A percentile compares a stretch with the other conserved stretches of the same genome.
These are phyloP conservation scores for Cladophialophora psammophila DNA, from an alignment of 2,329 filamentous ascomycete genomes.

Conservation along the genomic window DNA sequence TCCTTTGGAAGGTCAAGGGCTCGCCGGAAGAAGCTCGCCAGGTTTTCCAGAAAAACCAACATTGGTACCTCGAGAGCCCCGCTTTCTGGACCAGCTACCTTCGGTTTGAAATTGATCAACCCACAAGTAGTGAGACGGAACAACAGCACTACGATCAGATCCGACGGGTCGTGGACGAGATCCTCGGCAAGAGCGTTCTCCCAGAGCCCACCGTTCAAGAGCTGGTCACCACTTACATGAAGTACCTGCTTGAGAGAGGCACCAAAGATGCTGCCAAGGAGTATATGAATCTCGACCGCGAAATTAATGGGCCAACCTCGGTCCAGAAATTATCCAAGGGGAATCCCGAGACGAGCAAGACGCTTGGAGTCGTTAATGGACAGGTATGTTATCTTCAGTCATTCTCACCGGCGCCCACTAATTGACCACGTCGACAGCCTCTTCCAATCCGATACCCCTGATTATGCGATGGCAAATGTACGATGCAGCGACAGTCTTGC, in stretches of 20 bases:
- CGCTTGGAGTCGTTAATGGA: slow-evolving; percentile 29
- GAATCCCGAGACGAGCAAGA: slow-evolving; percentile 23
- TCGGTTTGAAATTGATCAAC: slow-evolving; percentile 85
- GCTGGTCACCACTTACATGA: slow-evolving; percentile 78
- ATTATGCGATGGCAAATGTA: neutral
- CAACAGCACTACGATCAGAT: slow-evolving; percentile 73
- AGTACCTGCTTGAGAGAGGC: slow-evolving; percentile 82
- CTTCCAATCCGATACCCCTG: slow-evolving; percentile 29
- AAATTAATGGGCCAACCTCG: slow-evolving; percentile 74
- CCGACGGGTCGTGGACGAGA: slow-evolving; percentile 74
- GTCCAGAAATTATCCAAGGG: slow-evolving; percentile 44
- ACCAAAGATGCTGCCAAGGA: slow-evolving; percentile 84
- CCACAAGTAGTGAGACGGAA: slow-evolving; percentile 71
- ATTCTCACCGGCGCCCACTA: neutral
- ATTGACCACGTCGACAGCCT: slow-evolving; percentile 17
- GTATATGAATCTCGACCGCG: slow-evolving; percentile 81
- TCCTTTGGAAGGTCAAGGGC: slow-evolving; percentile 88
- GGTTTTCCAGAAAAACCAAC: slow-evolving; percentile 81
- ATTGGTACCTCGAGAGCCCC: slow-evolving; percentile 83
- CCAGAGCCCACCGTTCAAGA: slow-evolving; percentile 73
- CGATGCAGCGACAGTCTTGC: neutral
- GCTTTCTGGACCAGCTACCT: slow-evolving; percentile 92
- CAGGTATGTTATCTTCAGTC: slow-evolving; percentile 27
- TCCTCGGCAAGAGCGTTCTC: slow-evolving; percentile 78
- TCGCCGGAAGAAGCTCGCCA: slow-evolving; percentile 80